Conservation (phyloP, 352 stramenopile genomes). For the Pythium grandisporangium region DNA sequence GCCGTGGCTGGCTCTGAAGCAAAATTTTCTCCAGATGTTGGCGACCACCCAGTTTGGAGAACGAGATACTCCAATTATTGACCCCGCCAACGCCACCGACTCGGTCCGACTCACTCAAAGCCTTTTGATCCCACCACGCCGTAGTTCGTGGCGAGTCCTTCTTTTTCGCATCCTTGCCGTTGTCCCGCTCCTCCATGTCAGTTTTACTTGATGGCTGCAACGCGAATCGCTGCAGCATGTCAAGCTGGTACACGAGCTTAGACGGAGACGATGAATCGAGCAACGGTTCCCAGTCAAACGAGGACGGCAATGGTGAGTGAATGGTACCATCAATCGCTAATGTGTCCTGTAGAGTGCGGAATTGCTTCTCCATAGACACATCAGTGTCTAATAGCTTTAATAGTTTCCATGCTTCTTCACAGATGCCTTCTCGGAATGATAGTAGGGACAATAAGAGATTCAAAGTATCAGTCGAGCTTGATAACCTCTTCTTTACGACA, state of each 20-base stretch:
- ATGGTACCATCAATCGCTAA: constrained; percentile 69
- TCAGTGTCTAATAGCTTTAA: constrained; percentile 61
- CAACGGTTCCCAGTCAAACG: constrained; percentile 54
- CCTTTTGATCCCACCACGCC: no score
- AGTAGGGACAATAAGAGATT: constrained; percentile 40
- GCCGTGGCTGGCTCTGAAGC: not conserved
- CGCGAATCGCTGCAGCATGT: no score
- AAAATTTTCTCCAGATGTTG: constrained; percentile 3
- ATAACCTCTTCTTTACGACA: constrained; percentile 54
- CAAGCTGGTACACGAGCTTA: constrained; percentile 25
- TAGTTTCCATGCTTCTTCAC: constrained; percentile 53
- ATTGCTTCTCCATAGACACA: constrained; percentile 58
- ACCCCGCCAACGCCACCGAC: not conserved
- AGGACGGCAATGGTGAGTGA: constrained; percentile 16
- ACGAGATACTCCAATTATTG: constrained; percentile 10
- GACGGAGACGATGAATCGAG: constrained; percentile 44
- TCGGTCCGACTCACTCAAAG: no score
- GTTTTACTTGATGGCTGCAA: not conserved
- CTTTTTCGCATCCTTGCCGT: no score
- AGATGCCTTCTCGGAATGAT: constrained; percentile 28
- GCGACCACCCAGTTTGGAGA: constrained; percentile 2
- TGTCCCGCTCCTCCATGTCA: no score
- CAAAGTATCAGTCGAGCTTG: constrained; percentile 11
- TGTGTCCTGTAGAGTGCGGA: constrained; percentile 47
- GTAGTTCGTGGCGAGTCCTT: no score